Base-by-base conservation (phyloP, 495 filamentous ascomycete genomes). In the Rhypophila decipiens region DNA sequence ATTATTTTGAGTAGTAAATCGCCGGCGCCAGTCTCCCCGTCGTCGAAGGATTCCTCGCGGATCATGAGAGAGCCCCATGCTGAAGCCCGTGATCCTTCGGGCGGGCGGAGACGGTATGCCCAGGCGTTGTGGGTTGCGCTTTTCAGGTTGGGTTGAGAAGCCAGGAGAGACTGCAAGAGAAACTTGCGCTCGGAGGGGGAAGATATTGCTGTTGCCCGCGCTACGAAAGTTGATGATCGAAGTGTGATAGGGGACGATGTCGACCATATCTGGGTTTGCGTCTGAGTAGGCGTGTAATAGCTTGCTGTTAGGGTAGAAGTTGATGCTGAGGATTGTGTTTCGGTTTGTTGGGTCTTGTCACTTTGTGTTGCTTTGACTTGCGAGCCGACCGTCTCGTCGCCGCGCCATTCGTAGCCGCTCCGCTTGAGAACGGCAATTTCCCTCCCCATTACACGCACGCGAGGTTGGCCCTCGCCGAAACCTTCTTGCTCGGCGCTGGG, bases 11-110 rank as follows among this genome's bases (percentile, higher is more conserved):
- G 72, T 55, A 97, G 63, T 21, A 93, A 76, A 0, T 82, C 79
- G 5, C 93, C 93, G 21, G 86, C 88, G 21, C 88, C 90, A 9
- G 80, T 83, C 70, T 98, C 93, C 7, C 93, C 93, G 61, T 98
- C 93, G 58, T 96, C 91, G 51, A 95, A 88, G 48, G 80, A 87
- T 57, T 94, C 88, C 58, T 97, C 88, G 21, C 78, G 79, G 13
- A 77, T 73, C 2, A 74, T 66, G 5, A 39, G 17, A 38, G n/a
- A 15, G 27, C 24, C 27, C n/a, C n/a, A n/a, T n/a, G n/a, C n/a
- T n/a, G n/a, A n/a, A n/a, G n/a, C n/a, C n/a, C n/a, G n/a, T n/a
- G n/a, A n/a, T n/a, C n/a, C n/a, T 8, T 45, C 49, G 12, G 44
- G 43, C 5, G 51, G 46, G 15, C 42, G 42, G 20, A 63, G 17